Conservation (phyloP, 805 yeast genomes). For the Ogataea trehaloabstinens region DNA sequence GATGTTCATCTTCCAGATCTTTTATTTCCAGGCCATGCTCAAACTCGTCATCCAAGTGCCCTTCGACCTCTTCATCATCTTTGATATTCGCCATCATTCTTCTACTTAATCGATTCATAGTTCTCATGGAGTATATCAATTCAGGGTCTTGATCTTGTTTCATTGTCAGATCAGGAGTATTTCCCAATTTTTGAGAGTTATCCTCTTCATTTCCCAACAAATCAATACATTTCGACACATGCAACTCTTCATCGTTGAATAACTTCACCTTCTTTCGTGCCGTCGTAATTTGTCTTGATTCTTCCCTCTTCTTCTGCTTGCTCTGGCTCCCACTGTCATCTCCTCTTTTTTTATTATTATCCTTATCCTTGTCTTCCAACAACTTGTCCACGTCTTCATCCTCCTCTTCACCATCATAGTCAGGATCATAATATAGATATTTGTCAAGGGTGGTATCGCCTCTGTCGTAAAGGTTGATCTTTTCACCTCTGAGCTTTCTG, state of each 20-base stretch:
- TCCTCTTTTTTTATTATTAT: constrained; percentile 34
- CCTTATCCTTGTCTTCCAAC: constrained; percentile 34
- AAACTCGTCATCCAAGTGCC: constrained; percentile 34
- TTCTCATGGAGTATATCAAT: constrained; percentile 70
- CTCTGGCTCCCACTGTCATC: constrained; percentile 21
- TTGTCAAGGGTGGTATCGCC: constrained; percentile 85
- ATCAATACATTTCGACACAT: constrained; percentile 71
- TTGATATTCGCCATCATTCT: constrained; percentile 66
- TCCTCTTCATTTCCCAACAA: constrained; percentile 79
- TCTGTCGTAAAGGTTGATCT: constrained; percentile 67
- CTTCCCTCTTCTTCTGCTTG: constrained; percentile 33
- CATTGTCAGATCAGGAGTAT: constrained; percentile 89
- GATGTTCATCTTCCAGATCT: constrained; percentile 49
- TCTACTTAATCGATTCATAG: constrained; percentile 85
- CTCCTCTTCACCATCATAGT: constrained; percentile 40
- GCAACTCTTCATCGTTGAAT: constrained; percentile 39
- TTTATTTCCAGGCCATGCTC: constrained; percentile 46
- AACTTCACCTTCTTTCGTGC: constrained; percentile 29
- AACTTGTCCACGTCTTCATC: constrained; percentile 33
- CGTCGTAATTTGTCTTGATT: constrained; percentile 22
- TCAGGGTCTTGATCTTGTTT: constrained; percentile 59
- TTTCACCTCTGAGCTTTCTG: constrained; percentile 86
- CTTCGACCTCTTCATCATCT: constrained; percentile 31
- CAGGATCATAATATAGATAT: constrained; percentile 71
- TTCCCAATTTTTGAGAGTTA: constrained; percentile 72